phyloP scores from a whole-genome alignment of 2,329 filamentous ascomycete genomes.

The Penicillium brevicompactum region DNA sequence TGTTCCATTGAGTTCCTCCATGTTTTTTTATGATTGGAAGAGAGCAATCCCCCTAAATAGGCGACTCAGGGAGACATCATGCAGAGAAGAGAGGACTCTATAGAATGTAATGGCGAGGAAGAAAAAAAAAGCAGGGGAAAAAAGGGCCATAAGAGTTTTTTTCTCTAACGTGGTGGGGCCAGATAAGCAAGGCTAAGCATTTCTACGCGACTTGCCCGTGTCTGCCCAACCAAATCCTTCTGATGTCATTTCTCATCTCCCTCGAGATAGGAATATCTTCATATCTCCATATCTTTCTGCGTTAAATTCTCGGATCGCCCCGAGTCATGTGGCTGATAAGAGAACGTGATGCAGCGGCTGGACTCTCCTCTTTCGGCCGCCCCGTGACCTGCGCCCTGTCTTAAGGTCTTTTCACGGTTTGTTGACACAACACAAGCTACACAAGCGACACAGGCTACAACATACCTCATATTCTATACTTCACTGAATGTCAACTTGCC shows the following conservation, averaged over 20 bases:
- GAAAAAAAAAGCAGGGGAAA: not conserved
- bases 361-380: not conserved
- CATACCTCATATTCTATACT: not conserved
- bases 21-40: conserved; percentile 11
- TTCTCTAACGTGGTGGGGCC: conserved; percentile 1
- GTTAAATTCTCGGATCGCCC: not conserved
- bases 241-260: not conserved
- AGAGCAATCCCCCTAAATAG: not conserved
- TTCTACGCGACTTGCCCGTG: not conserved
- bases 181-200: conserved; percentile 4
- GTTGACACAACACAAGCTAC: too few species aligned
- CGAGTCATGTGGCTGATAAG: not conserved
- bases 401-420: not conserved
- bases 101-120: not conserved
- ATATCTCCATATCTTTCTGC: not conserved
- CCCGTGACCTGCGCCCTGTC: not conserved
- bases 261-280: too few species aligned
- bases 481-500: conserved; percentile 31
- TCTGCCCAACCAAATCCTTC: not conserved
- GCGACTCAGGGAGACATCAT: conserved; percentile 7
- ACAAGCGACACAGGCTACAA: not conserved
- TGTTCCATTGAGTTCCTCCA: conserved; percentile 29
- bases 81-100: not conserved
- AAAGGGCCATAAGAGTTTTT: not conserved
- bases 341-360: not conserved